Conservation (phyloP, 495 filamentous ascomycete species). For the Penicillium angulare region DNA sequence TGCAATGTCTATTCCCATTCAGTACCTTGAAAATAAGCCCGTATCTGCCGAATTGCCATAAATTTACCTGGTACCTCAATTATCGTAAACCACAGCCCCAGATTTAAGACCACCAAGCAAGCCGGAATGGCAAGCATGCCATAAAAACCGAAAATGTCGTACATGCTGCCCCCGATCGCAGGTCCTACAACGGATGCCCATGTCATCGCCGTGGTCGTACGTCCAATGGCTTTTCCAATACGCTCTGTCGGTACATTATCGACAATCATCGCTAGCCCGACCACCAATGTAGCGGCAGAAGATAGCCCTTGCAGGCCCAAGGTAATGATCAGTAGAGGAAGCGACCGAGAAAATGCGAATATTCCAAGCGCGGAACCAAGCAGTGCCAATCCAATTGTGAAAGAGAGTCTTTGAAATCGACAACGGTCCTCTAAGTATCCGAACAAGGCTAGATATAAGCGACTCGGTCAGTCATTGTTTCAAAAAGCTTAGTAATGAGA, state of each 20-base stretch:
- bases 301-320: constrained; percentile 58
- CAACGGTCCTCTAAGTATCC: constrained; percentile 57
- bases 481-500: not conserved
- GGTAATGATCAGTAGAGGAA: constrained; percentile 51
- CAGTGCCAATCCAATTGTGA: constrained; percentile 53
- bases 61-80: constrained; percentile 48
- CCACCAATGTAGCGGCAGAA: constrained; percentile 57
- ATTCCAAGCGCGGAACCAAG: constrained; percentile 53
- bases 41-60: not conserved
- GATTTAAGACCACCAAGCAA: constrained; percentile 54
- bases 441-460: constrained; percentile 18
- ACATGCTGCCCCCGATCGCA: constrained; percentile 71
- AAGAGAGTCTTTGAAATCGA: constrained; percentile 50
- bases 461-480: not conserved
- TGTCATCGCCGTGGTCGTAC: constrained; percentile 57
- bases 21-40: not conserved
- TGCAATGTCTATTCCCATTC: not conserved
- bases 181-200: constrained; percentile 58
- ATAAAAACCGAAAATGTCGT: constrained; percentile 34
- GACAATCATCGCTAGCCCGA: constrained; percentile 57
- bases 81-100: constrained; percentile 56
- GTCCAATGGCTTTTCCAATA: constrained; percentile 64
- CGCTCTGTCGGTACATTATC: constrained; percentile 56
- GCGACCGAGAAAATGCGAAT: constrained; percentile 48
- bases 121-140: constrained; percentile 48